Conservation (phyloP, 176 grass and related monocot genomes). For the Aegilops speltoides region DNA sequence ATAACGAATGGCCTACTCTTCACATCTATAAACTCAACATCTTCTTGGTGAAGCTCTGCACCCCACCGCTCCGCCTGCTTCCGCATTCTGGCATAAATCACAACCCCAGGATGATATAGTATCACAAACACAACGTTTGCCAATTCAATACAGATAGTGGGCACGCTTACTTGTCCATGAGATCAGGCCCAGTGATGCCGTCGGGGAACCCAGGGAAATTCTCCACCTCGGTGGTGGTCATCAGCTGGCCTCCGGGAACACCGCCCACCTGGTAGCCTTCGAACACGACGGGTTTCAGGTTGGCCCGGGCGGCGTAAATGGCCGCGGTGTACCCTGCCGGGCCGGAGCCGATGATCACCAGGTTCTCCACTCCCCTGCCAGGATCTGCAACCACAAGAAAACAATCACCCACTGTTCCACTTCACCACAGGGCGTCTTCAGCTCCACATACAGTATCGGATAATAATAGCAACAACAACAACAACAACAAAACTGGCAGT, state of each 20-base stretch:
- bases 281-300: slow-evolving; percentile 92
- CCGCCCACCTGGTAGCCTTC: slow-evolving; percentile 94
- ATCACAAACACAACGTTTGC: background rate
- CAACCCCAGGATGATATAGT: background rate
- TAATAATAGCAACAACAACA: background rate
- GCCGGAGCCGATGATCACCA: slow-evolving; percentile 96
- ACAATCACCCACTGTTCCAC: background rate
- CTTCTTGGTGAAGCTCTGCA: slow-evolving; percentile 87
- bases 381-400: slow-evolving; percentile 33
- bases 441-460: background rate
- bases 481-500: too few species aligned
- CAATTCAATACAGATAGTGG: background rate
- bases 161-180: slow-evolving; percentile 80
- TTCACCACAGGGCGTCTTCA: background rate
- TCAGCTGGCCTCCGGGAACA: slow-evolving; percentile 90
- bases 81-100: slow-evolving; percentile 62
- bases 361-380: slow-evolving; percentile 71
- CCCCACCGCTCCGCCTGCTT: slow-evolving; percentile 96
- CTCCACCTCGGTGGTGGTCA: slow-evolving; percentile 98
- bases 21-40: slow-evolving; percentile 92
- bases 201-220: slow-evolving; percentile 97
- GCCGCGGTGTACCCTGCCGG: slow-evolving; percentile 93
- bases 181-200: slow-evolving; percentile 91
- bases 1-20: slow-evolving; percentile 74
- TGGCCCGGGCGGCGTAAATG: slow-evolving; percentile 90